These are phyloP conservation scores for Plasmodium blacklocki DNA, from an alignment of 169 alveolate species.

Conservation along the genomic window DNA sequence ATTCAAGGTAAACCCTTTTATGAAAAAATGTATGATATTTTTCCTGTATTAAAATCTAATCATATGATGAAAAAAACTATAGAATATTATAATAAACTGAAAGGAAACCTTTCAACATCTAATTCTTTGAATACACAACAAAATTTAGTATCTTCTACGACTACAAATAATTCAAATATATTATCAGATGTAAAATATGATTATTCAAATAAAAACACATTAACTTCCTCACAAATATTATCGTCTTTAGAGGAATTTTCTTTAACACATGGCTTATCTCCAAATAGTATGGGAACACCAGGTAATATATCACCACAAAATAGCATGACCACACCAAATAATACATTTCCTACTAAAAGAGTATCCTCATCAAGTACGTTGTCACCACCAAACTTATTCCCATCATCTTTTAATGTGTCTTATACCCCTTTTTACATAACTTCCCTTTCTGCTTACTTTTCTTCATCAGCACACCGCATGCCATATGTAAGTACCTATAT, in stretches of 20 bases:
- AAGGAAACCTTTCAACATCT: neutral
- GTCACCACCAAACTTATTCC: neutral
- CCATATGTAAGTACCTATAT: slow-evolving; percentile 72
- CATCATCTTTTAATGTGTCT: neutral
- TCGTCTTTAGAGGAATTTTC: too few species aligned
- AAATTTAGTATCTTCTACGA: neutral
- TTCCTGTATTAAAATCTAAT: slow-evolving; percentile 59
- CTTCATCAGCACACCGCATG: slow-evolving; percentile 6
- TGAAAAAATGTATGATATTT: slow-evolving; percentile 73
- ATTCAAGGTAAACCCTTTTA: slow-evolving; percentile 72
- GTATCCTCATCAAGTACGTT: neutral
- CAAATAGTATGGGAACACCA: too few species aligned
- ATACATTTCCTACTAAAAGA: neutral
- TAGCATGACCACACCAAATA: too few species aligned
- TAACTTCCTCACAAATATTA: too few species aligned
- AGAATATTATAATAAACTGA: slow-evolving; percentile 23
- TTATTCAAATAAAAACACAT: too few species aligned
- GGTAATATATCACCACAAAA: too few species aligned
- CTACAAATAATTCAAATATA: neutral
- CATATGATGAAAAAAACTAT: slow-evolving; percentile 24
- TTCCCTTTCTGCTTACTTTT: slow-evolving; percentile 7
- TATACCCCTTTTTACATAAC: neutral
- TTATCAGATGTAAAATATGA: too few species aligned
- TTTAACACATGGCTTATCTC: too few species aligned
- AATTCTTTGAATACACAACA: slow-evolving; percentile 1